Percentiles rank a stretch among this genome's conserved stretches.
Evolutionary conservation across 2,329 filamentous ascomycete genomes (phyloP).

Genomic region (Tolypocladium tropicale): DNA sequence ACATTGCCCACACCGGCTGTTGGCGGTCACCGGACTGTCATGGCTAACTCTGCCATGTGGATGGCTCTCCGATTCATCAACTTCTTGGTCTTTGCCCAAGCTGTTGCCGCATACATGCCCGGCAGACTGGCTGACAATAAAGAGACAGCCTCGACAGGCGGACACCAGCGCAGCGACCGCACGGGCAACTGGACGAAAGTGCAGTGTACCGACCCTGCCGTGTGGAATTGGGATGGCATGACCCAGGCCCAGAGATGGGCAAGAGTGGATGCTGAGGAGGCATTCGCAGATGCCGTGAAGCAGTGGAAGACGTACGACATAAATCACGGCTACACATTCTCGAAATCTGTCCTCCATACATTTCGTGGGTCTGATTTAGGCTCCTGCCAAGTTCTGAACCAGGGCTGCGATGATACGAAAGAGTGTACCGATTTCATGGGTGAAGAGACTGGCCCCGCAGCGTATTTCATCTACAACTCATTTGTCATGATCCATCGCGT

Average conservation of each 20-base stretch:
- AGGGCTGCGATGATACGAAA: not conserved
- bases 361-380: not conserved
- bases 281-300: not conserved
- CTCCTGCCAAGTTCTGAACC: not conserved
- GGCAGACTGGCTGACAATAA: not conserved
- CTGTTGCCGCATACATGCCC: not conserved
- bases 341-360: not conserved
- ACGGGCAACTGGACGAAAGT: not conserved
- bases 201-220: not conserved
- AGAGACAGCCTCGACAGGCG: not conserved
- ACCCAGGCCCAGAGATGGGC: not conserved
- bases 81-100: not conserved
- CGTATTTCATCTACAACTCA: not conserved
- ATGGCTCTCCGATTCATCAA: not conserved
- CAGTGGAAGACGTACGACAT: not conserved
- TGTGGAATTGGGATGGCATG: not conserved
- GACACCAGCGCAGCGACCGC: not conserved
- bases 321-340: not conserved
- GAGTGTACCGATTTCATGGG: not conserved
- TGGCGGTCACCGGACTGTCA: not conserved
- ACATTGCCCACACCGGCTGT: not conserved
- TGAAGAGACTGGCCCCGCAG: not conserved
- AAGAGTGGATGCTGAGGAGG: not conserved
- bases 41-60: not conserved
- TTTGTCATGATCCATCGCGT: not conserved